Evolutionary conservation across 1,139 yeast genomes (phyloP), one percentile per base, ranked within the genome.

Genomic region (Debaryomyces robertsiae): DNA sequence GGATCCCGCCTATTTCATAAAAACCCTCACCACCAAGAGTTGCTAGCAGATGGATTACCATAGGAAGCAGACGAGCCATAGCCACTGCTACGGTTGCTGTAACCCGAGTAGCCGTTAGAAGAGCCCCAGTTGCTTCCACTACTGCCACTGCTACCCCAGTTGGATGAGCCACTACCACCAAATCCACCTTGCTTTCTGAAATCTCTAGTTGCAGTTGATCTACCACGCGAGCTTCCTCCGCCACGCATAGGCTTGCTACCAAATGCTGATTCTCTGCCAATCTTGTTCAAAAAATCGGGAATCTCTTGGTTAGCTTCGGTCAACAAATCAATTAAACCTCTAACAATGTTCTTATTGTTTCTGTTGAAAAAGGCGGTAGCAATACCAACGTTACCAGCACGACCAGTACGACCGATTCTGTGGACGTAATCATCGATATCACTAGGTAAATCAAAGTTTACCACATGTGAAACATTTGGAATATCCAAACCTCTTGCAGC

Each of bases 351-450:
- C 64, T 79, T 82, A 81, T 90, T 94, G 65, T 86, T 87, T 74
- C 98, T 86, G 84, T 93, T 93, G 74, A 93, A 89, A 77, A 93
- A 93, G 42, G 98, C 95, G 54, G 97, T 91, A 54, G 98, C 97
- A 59, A 87, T 78, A 85, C 98, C 98, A 51, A 86, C 83, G 75
- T 93, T 93, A 79, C 98, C 98, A 60, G 98, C 98, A 83, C 98
- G 95, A 72, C 98, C 98, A 60, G 98, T 93, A 84, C 98, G 94
- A 79, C 98, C 98, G 64, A 93, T 93, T 78, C 98, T 88, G 76
- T 93, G 98, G 50, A 93, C 98, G 65, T 93, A 93, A 71, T 93
- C 98, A 69, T 93, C 98, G 61, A 91, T 87, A 69, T 93, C 98
- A 63, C 88, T 77, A 63, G 98, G 98, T 67, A 93, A 79, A 65